Conservation (phyloP, 768 basidiomycete genomes). For the Leucosporidium yakuticum region DNA sequence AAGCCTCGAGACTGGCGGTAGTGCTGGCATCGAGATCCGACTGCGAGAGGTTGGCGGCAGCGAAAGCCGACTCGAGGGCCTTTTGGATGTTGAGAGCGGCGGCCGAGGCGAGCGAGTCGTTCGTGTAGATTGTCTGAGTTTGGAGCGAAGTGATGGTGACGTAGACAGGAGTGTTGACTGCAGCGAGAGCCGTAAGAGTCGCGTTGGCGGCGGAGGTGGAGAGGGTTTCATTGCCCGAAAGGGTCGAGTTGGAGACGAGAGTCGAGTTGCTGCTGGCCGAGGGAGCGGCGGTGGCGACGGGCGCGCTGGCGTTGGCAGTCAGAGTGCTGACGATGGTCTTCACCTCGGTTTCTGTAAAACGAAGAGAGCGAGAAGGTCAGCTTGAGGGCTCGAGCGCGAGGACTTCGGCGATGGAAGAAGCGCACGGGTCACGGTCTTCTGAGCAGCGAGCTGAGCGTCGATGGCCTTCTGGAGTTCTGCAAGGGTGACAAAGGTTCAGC, state of each 20-base stretch:
- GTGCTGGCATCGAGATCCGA: slow-evolving; percentile 21
- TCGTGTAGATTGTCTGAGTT: too few species aligned
- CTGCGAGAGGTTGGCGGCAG: slow-evolving; percentile 32
- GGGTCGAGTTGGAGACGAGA: slow-evolving; percentile 16
- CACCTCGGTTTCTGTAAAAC: too few species aligned
- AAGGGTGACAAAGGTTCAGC: background rate
- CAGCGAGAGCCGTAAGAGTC: slow-evolving; percentile 44
- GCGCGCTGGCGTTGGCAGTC: too few species aligned
- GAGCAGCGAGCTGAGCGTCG: slow-evolving; percentile 13
- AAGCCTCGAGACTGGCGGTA: slow-evolving; percentile 25
- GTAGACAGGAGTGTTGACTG: slow-evolving; percentile 40
- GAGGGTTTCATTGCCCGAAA: too few species aligned
- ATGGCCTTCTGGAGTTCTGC: slow-evolving; percentile 10
- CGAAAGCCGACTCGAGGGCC: slow-evolving; percentile 33
- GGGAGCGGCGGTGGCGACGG: background rate
- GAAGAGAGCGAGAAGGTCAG: too few species aligned
- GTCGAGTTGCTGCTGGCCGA: slow-evolving; percentile 37
- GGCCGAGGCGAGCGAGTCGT: background rate
- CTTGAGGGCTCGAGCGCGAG: background rate
- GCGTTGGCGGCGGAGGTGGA: slow-evolving; percentile 41
- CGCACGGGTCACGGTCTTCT: slow-evolving; percentile 17
- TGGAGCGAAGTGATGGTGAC: too few species aligned
- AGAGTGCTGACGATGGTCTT: too few species aligned
- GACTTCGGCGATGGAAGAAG: background rate
- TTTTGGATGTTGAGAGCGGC: slow-evolving; percentile 30